These are phyloP conservation scores for Mortierella polycephala DNA, from an alignment of 371 early-diverging fungal species.

Conservation along the genomic window DNA sequence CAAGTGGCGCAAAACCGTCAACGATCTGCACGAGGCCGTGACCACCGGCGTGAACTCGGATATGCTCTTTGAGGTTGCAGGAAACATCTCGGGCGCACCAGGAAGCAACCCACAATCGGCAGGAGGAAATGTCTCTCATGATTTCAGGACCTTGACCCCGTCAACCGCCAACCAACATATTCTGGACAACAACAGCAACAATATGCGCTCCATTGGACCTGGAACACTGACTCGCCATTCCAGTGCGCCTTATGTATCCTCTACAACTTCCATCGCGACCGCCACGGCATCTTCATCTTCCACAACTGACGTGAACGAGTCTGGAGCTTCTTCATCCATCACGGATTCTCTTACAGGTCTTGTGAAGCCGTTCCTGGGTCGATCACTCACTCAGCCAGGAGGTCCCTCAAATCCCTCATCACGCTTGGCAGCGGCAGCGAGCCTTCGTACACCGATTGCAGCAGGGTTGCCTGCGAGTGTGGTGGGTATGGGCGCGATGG, in stretches of 20 bases:
- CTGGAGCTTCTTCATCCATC: conserved; percentile 11
- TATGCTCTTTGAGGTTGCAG: conserved; percentile 32
- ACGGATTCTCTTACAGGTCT: conserved; percentile 42
- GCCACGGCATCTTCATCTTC: conserved; percentile 7
- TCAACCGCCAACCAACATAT: conserved; percentile 40
- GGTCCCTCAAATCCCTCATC: conserved; percentile 34
- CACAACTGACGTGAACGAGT: neutral
- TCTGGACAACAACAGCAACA: conserved; percentile 3
- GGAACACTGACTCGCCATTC: neutral
- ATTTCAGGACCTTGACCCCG: conserved; percentile 33
- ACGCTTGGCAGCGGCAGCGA: conserved; percentile 37
- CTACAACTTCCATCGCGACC: conserved; percentile 2
- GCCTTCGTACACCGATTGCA: conserved; percentile 48
- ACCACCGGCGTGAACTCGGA: conserved; percentile 33
- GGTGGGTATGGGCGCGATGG: conserved; percentile 39
- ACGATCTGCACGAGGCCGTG: conserved; percentile 50
- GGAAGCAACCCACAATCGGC: conserved; percentile 5
- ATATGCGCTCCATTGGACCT: neutral
- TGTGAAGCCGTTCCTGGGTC: conserved; percentile 49
- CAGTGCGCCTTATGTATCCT: neutral
- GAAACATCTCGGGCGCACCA: neutral
- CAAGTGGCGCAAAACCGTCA: conserved; percentile 50
- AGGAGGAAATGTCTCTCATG: neutral
- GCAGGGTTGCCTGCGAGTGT: conserved; percentile 44
- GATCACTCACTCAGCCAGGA: conserved; percentile 28